Conservation (phyloP, 2,329 filamentous ascomycete genomes). For the Penicillium sp. region DNA sequence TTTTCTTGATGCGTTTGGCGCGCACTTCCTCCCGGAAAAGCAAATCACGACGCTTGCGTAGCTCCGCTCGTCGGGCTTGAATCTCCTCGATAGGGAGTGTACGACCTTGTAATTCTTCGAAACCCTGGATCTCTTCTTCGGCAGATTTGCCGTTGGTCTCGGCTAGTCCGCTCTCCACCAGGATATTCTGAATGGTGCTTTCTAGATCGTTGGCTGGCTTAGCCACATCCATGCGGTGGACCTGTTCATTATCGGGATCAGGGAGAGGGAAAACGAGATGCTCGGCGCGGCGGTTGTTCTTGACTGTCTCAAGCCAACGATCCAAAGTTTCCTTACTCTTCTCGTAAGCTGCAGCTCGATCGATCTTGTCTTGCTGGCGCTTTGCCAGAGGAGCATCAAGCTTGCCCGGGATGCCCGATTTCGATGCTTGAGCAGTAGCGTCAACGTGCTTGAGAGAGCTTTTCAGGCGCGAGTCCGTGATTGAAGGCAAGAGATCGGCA, state of each 20-base stretch:
- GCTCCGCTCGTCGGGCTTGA: constrained; percentile 67
- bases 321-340: constrained; percentile 89
- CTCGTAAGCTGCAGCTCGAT: constrained; percentile 78
- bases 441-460: constrained; percentile 73
- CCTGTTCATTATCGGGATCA: constrained; percentile 62
- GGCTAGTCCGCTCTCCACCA: constrained; percentile 80
- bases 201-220: constrained; percentile 78
- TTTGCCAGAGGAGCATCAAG: constrained; percentile 79
- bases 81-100: constrained; percentile 71
- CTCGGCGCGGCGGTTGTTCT: constrained; percentile 86
- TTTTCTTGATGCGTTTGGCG: constrained; percentile 93
- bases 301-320: constrained; percentile 92
- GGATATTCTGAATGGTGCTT: constrained; percentile 78
- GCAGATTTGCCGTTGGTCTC: constrained; percentile 56
- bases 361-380: constrained; percentile 79
- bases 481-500: constrained; percentile 69
- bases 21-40: constrained; percentile 85
- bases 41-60: constrained; percentile 77
- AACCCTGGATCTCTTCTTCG: constrained; percentile 66
- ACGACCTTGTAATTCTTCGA: constrained; percentile 68
- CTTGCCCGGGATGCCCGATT: constrained; percentile 62
- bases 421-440: constrained; percentile 48
- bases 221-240: constrained; percentile 55
- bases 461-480: constrained; percentile 72
- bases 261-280: constrained; percentile 84